phyloP scores from a whole-genome alignment of 345 rosid genomes.

The Kandelia obovata region DNA sequence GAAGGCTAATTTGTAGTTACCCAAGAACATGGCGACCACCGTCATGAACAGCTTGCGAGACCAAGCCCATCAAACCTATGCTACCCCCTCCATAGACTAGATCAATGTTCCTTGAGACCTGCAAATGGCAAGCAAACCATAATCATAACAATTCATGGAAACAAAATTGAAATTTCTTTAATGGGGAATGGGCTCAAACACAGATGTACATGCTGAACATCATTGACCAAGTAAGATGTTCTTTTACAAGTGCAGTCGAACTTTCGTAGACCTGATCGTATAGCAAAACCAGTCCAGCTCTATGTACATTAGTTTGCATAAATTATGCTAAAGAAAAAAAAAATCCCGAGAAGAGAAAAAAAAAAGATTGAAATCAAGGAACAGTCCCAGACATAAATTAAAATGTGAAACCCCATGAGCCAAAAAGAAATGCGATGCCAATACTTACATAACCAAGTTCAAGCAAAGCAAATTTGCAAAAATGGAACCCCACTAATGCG shows the following conservation, averaged over 20 bases:
- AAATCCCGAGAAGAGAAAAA: slow-evolving; percentile 2
- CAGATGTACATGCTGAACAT: not conserved
- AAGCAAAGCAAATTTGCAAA: not conserved
- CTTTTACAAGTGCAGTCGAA: not conserved
- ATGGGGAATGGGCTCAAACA: slow-evolving; percentile 11
- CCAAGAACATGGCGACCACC: slow-evolving; percentile 99
- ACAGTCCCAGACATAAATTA: not conserved
- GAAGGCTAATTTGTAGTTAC: slow-evolving; percentile 34
- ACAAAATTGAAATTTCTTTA: slow-evolving; percentile 4
- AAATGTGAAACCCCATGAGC: slow-evolving; percentile 14
- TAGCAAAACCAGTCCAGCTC: not conserved
- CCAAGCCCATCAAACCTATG: slow-evolving; percentile 98
- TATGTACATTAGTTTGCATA: not conserved
- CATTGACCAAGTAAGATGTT: not conserved
- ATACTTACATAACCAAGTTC: not conserved
- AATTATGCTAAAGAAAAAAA: not conserved
- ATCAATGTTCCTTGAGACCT: slow-evolving; percentile 98
- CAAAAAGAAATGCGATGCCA: slow-evolving; percentile 6
- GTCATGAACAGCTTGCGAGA: slow-evolving; percentile 99
- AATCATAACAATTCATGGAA: slow-evolving; percentile 19
- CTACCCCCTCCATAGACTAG: slow-evolving; percentile 99
- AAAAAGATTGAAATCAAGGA: not conserved
- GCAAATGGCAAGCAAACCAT: slow-evolving; percentile 19
- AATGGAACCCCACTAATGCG: too few relatives aligned
- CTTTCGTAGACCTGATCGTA: slow-evolving; percentile 3